Evolutionary conservation across 2,329 filamentous ascomycete species (phyloP), one percentile per base, ranked within the genome.

Genomic region (Diplodia corticola): DNA sequence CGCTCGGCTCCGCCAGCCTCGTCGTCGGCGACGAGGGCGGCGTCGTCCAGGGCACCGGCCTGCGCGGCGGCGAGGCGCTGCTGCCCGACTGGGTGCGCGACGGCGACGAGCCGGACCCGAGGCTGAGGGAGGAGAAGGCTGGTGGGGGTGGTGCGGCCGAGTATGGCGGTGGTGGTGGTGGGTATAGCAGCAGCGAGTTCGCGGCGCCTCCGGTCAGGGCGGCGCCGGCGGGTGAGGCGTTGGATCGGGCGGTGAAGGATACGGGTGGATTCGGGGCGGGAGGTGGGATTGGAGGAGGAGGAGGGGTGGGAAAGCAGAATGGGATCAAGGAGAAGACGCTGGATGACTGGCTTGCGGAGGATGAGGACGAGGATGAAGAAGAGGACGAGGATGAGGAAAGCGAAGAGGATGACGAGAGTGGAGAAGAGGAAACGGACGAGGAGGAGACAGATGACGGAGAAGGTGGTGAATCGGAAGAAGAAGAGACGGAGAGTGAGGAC

Each of bases 301-400:
- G 73, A 13, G 28, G 28, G 30, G 78, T 78, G 9, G 78, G 75
- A 46, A 85, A 80, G 71, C 77, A 80, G 15, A 88, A 88, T 73
- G 77, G 86, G 81, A 78, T 79, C 5, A 88, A 88, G 61, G 87
- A 87, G 48, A 97, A 96, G 84, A 92, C 89, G 22, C 80, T 99
- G 69, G 93, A 98, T 80, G 92, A 97, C 76, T 98, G 95, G 93
- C 82, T 98, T 66, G 92, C 89, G 4, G 91, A 92, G 73, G 88
- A 87, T 50, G 86, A 88, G 17, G 83, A 82, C 30, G 84, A 83
- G n/a, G 85, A 85, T 12, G 82, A 83, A 10, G 83, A 85, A 26
- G 83, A 82, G 1, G 84, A 85, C n/a, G 80, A 80, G 2, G 74
- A 73, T 15, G 73, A 75, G 24, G 76, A 77, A 57, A 77, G 73